Evolutionary conservation across 2,329 filamentous ascomycete genomes (phyloP).

Genomic region (Colletotrichum tanaceti): DNA sequence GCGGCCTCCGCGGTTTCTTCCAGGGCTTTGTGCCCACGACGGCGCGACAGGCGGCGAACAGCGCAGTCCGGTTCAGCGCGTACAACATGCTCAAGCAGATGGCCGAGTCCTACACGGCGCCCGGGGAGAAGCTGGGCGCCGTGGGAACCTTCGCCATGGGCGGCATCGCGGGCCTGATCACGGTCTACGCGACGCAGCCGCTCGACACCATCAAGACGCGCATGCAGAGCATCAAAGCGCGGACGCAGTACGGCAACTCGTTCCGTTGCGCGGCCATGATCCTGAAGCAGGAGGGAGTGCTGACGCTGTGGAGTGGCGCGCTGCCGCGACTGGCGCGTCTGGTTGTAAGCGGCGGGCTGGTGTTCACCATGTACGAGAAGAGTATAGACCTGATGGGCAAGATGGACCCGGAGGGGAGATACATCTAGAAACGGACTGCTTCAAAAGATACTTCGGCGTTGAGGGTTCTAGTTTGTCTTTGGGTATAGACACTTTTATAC

Average conservation of each 20-base stretch:
- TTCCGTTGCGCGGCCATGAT: conserved; percentile 85
- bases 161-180: conserved; percentile 88
- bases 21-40: conserved; percentile 97
- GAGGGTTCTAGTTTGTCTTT: conserved; percentile 19
- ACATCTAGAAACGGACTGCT: conserved; percentile 67
- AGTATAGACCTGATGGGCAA: conserved; percentile 87
- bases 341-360: conserved; percentile 93
- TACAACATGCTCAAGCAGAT: conserved; percentile 93
- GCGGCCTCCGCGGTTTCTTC: conserved; percentile 92
- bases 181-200: conserved; percentile 80
- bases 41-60: conserved; percentile 93
- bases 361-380: conserved; percentile 99
- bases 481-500: conserved; percentile 40
- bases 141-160: conserved; percentile 92
- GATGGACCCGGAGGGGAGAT: conserved; percentile 85
- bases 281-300: conserved; percentile 86
- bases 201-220: conserved; percentile 96
- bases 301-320: conserved; percentile 95
- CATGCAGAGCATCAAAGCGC: conserved; percentile 96
- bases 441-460: conserved; percentile 28
- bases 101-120: conserved; percentile 90
- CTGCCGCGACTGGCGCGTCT: conserved; percentile 85
- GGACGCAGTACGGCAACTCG: conserved; percentile 84
- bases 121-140: conserved; percentile 92
- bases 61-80: conserved; percentile 87